These are phyloP conservation scores for Pneumocystis jirovecii DNA, from an alignment of 1,139 yeast genomes.

Conservation along the genomic window DNA sequence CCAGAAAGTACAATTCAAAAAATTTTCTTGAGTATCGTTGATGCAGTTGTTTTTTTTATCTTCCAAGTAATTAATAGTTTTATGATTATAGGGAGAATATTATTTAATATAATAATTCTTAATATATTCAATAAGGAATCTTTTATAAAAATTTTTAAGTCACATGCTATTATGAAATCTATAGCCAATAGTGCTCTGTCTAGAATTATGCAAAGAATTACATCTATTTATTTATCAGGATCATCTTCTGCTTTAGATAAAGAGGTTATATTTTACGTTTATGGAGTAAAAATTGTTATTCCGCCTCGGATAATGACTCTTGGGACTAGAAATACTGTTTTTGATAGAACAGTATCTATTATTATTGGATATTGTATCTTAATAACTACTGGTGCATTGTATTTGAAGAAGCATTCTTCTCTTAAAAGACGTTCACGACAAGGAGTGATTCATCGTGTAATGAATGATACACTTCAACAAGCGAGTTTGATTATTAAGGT, in stretches of 20 bases:
- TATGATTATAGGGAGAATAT: not conserved
- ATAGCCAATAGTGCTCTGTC: not conserved
- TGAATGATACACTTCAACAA: constrained; percentile 16
- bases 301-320: not conserved
- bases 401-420: constrained; percentile 11
- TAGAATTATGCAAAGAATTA: not conserved
- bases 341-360: not conserved
- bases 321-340: not conserved
- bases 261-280: not conserved
- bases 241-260: not conserved
- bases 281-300: not conserved
- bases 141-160: not conserved
- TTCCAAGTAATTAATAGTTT: not conserved
- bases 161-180: not conserved
- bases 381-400: constrained; percentile 11
- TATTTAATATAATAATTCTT: not conserved
- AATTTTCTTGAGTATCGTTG: not conserved
- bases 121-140: not conserved
- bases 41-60: not conserved
- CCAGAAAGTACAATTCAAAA: not conserved
- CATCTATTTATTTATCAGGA: not conserved
- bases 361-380: constrained; percentile 14
- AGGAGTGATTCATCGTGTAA: constrained; percentile 12
- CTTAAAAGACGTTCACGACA: constrained; percentile 8
- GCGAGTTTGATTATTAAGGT: constrained; percentile 50